Conservation (phyloP, 2,329 filamentous ascomycete species). For the Dactylellina leptospora region DNA sequence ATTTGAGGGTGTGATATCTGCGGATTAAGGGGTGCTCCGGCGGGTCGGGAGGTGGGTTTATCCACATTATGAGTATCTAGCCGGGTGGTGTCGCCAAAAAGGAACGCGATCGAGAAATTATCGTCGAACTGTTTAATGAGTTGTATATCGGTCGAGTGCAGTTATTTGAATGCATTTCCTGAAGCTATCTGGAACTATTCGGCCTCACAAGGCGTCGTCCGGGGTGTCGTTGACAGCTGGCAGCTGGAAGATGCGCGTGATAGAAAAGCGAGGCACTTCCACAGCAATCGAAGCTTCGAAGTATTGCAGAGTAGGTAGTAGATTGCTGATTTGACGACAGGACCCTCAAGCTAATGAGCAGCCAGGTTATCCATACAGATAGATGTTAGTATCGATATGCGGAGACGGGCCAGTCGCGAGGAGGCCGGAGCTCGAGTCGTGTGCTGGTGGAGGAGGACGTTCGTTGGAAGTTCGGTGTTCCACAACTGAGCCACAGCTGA, state of each 20-base stretch:
- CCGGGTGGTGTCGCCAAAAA: conserved; percentile 11
- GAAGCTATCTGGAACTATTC: neutral
- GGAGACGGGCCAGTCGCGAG: no score
- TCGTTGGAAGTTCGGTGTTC: no score
- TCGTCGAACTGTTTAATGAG: neutral
- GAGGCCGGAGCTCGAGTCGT: no score
- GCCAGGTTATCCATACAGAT: conserved; percentile 23
- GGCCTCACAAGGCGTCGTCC: conserved; percentile 14
- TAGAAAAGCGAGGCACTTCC: neutral
- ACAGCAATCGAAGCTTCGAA: neutral
- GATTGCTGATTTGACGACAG: neutral
- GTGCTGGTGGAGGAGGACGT: no score
- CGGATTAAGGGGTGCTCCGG: conserved; percentile 30
- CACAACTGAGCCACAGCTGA: no score
- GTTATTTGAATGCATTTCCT: conserved; percentile 21
- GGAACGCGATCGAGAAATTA: neutral
- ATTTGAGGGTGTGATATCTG: conserved; percentile 25
- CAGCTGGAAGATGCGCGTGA: conserved; percentile 38
- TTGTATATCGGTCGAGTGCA: neutral
- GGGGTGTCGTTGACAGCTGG: conserved; percentile 30
- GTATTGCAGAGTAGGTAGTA: neutral
- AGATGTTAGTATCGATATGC: conserved; percentile 15
- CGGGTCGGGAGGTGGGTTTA: conserved; percentile 35
- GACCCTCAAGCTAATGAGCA: conserved; percentile 46
- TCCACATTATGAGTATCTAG: conserved; percentile 40